Conservation (phyloP, 495 filamentous ascomycete species). For the Penicillium verhagenii region DNA sequence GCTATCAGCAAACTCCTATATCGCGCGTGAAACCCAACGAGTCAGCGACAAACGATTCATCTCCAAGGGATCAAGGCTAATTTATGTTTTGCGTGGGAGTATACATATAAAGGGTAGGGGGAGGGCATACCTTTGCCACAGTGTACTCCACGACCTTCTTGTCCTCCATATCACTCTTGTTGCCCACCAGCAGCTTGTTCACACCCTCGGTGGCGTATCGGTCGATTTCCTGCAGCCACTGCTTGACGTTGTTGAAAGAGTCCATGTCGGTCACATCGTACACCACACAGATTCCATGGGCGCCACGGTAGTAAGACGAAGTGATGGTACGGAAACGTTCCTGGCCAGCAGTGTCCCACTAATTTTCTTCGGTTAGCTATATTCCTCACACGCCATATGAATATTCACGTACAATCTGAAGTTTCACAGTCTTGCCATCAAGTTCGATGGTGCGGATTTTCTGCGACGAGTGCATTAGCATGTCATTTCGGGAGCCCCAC, state of each 20-base stretch:
- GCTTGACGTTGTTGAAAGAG: constrained; percentile 99
- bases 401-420: constrained; percentile 81
- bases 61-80: neutral
- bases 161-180: constrained; percentile 99
- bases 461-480: constrained; percentile 48
- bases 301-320: constrained; percentile 97
- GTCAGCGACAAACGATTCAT: constrained; percentile 13
- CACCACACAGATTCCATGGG: constrained; percentile 98
- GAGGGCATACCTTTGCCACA: constrained; percentile 81
- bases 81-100: no score
- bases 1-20: constrained; percentile 96
- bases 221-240: constrained; percentile 99
- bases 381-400: neutral
- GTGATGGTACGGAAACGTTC: constrained; percentile 99
- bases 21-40: neutral
- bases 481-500: constrained; percentile 3
- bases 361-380: constrained; percentile 15
- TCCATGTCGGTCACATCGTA: constrained; percentile 99
- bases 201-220: constrained; percentile 98
- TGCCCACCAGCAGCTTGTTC: constrained; percentile 97
- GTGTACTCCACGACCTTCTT: constrained; percentile 99
- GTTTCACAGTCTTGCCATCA: constrained; percentile 98
- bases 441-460: constrained; percentile 99
- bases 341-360: constrained; percentile 99
- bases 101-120: no score